Percentiles rank a stretch among this genome's conserved stretches.
These are phyloP conservation scores for Seminavis robusta DNA, from an alignment of 108 stramenopile species.

Conservation along the genomic window DNA sequence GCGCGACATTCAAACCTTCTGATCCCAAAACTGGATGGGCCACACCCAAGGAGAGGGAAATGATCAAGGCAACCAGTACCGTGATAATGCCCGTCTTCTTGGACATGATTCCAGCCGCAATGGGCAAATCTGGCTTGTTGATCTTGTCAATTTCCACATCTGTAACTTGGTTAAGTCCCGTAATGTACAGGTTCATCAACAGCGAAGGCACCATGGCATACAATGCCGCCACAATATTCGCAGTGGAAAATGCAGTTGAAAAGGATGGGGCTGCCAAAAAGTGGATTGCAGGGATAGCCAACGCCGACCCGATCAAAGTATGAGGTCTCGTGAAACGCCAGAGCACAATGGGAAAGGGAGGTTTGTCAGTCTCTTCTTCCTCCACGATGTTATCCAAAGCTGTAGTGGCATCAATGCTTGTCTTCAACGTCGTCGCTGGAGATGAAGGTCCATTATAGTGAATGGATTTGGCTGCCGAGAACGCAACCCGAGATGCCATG, in stretches of 20 bases:
- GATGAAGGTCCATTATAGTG: too few relatives aligned
- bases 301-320: constrained; percentile 92
- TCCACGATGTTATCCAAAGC: too few relatives aligned
- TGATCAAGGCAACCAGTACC: constrained; percentile 50
- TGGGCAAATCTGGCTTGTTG: constrained; percentile 93
- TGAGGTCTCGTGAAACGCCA: constrained; percentile 96
- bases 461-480: too few relatives aligned
- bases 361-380: too few relatives aligned
- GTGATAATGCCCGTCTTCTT: constrained; percentile 44
- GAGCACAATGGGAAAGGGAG: constrained; percentile 61
- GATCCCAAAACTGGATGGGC: constrained; percentile 47
- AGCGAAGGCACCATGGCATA: constrained; percentile 87
- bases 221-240: constrained; percentile 36
- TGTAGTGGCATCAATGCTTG: too few relatives aligned
- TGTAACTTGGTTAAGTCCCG: constrained; percentile 95
- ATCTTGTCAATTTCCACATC: constrained; percentile 97
- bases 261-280: constrained; percentile 78
- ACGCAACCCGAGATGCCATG: too few relatives aligned
- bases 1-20: constrained; percentile 66
- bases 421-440: too few relatives aligned
- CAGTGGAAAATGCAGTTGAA: constrained; percentile 38
- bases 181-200: constrained; percentile 96
- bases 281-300: constrained; percentile 91
- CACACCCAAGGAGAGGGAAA: constrained; percentile 63
- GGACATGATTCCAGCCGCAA: constrained; percentile 81